A percentile compares a stretch with the other conserved stretches of the same genome.
phyloP scores from a whole-genome alignment of 768 basidiomycete species.

The Amanita subjunquillea region DNA sequence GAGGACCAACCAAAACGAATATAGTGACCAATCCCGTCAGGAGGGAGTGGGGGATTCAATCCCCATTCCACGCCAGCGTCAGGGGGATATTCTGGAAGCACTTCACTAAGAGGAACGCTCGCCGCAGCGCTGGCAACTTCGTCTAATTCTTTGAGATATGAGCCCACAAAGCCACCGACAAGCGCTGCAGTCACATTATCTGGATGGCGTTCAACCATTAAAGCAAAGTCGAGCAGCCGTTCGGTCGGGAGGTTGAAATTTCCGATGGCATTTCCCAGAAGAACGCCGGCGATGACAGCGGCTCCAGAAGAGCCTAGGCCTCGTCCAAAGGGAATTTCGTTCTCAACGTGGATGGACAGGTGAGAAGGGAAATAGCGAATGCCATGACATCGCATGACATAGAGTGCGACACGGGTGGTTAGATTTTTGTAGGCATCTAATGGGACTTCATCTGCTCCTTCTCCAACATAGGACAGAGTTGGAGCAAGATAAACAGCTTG shows the following conservation, averaged over 20 bases:
- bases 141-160: slow-evolving; percentile 87
- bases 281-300: slow-evolving; percentile 95
- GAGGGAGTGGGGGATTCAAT: slow-evolving; percentile 76
- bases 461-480: slow-evolving; percentile 68
- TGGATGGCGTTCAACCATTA: slow-evolving; percentile 99
- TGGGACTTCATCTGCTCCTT: slow-evolving; percentile 87
- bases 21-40: slow-evolving; percentile 87
- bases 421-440: slow-evolving; percentile 95
- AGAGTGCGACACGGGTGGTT: slow-evolving; percentile 93
- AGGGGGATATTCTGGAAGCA: slow-evolving; percentile 89
- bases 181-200: slow-evolving; percentile 98
- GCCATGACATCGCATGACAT: slow-evolving; percentile 86
- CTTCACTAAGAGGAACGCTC: slow-evolving; percentile 89
- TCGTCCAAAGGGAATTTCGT: slow-evolving; percentile 96
- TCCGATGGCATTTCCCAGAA: slow-evolving; percentile 81
- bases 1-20: slow-evolving; percentile 82
- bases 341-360: slow-evolving; percentile 68
- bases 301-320: slow-evolving; percentile 97
- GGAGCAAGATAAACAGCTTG: slow-evolving; percentile 35
- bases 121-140: slow-evolving; percentile 72
- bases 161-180: slow-evolving; percentile 94
- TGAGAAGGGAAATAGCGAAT: slow-evolving; percentile 67
- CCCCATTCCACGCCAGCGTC: slow-evolving; percentile 94
- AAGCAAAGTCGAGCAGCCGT: slow-evolving; percentile 86
- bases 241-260: slow-evolving; percentile 53